Percentiles rank a stretch among this genome's conserved stretches.
phyloP scores from a whole-genome alignment of 495 filamentous ascomycete species.

The Aspergillus hancockii region DNA sequence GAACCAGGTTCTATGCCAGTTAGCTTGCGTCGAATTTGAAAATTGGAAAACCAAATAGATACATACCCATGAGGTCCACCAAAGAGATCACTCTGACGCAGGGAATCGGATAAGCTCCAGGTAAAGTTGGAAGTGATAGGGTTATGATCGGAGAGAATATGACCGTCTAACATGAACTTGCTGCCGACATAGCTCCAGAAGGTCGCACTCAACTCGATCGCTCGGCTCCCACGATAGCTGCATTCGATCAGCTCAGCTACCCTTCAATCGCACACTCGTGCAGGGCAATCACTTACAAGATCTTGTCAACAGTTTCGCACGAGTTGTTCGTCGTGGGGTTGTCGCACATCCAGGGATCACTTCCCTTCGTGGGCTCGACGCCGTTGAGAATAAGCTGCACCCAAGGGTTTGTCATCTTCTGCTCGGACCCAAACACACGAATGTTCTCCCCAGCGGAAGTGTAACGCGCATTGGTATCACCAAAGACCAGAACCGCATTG shows the following conservation, averaged over 20 bases:
- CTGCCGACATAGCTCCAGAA: slow-evolving; percentile 50
- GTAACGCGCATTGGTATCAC: slow-evolving; percentile 62
- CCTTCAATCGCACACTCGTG: background rate
- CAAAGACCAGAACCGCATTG: slow-evolving; percentile 60
- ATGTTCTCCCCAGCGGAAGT: slow-evolving; percentile 53
- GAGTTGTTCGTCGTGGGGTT: slow-evolving; percentile 47
- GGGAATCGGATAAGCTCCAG: slow-evolving; percentile 41
- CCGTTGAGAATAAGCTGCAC: slow-evolving; percentile 49
- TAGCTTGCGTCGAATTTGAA: background rate
- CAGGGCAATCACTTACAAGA: slow-evolving; percentile 35
- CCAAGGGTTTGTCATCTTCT: slow-evolving; percentile 53
- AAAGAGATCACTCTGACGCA: slow-evolving; percentile 49
- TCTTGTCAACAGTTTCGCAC: slow-evolving; percentile 66
- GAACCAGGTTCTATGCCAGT: slow-evolving; percentile 43
- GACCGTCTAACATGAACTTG: slow-evolving; percentile 54
- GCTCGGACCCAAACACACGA: slow-evolving; percentile 44
- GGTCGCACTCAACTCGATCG: slow-evolving; percentile 43
- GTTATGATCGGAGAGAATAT: slow-evolving; percentile 62
- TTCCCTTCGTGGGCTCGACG: slow-evolving; percentile 42
- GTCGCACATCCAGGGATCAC: slow-evolving; percentile 39
- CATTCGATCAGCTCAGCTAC: background rate
- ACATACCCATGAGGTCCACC: slow-evolving; percentile 51
- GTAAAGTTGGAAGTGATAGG: slow-evolving; percentile 56
- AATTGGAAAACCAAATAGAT: background rate
- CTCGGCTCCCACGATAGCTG: slow-evolving; percentile 50